These are phyloP conservation scores for Cryptosporidium bovis DNA, from an alignment of 169 alveolate genomes.

Conservation along the genomic window DNA sequence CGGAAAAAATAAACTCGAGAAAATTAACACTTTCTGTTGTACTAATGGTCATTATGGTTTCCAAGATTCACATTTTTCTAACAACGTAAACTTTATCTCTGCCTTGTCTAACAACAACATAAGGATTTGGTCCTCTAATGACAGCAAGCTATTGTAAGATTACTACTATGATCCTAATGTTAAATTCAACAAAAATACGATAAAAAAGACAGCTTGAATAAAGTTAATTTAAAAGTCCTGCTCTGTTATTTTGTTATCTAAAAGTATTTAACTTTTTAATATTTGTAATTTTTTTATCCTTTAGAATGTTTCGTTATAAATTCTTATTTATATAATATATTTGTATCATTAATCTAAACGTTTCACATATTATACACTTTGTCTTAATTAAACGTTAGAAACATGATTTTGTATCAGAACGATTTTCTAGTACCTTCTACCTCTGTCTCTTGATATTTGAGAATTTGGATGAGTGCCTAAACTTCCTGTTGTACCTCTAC, in stretches of 20 bases:
- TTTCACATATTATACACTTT: too few relatives aligned
- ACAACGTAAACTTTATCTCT: constrained; percentile 9
- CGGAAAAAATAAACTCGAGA: constrained; percentile 12
- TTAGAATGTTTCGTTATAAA: too few relatives aligned
- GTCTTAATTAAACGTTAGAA: too few relatives aligned
- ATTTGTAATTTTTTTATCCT: too few relatives aligned
- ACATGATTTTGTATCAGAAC: too few relatives aligned
- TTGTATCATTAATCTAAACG: neutral
- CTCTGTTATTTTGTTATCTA: neutral
- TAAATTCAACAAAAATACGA: neutral
- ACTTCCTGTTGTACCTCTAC: constrained; percentile 41
- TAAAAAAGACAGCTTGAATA: neutral
- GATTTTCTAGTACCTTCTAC: too few relatives aligned
- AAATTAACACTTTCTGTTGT: neutral
- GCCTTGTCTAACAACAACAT: neutral
- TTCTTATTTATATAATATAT: neutral
- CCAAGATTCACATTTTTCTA: constrained; percentile 5
- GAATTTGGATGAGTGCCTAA: neutral
- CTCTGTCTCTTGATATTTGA: neutral
- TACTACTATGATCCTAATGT: neutral
- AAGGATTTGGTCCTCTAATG: constrained; percentile 20
- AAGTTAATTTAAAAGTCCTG: neutral
- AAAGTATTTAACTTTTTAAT: too few relatives aligned
- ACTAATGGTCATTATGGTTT: too few relatives aligned
- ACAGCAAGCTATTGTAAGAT: neutral